phyloP scores from a whole-genome alignment of 805 yeast genomes.

The Cephaloascus fragrans region DNA sequence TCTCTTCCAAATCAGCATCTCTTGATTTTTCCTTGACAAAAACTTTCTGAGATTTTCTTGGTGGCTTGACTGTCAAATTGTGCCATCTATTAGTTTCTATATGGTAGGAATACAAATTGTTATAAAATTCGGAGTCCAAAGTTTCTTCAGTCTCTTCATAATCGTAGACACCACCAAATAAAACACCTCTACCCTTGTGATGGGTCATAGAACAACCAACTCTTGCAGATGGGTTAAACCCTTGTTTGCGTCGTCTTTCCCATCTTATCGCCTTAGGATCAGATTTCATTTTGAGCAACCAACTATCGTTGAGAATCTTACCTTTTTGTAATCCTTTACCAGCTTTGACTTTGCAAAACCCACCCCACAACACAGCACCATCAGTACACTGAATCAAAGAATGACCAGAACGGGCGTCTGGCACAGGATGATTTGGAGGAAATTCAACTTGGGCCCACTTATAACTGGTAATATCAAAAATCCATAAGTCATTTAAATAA shows the following conservation, averaged over 20 bases:
- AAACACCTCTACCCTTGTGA: constrained; percentile 85
- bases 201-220: constrained; percentile 89
- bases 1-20: constrained; percentile 75
- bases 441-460: constrained; percentile 89
- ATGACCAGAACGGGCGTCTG: constrained; percentile 93
- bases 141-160: constrained; percentile 93
- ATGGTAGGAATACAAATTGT: constrained; percentile 73
- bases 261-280: constrained; percentile 72
- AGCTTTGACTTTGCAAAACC: constrained; percentile 88
- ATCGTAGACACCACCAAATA: constrained; percentile 95
- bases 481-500: constrained; percentile 81
- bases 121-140: constrained; percentile 75
- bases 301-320: constrained; percentile 74
- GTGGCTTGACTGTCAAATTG: constrained; percentile 52
- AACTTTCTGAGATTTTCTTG: constrained; percentile 37
- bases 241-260: constrained; percentile 86
- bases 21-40: constrained; percentile 39
- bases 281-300: constrained; percentile 81
- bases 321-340: constrained; percentile 86
- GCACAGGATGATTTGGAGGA: constrained; percentile 69
- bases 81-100: constrained; percentile 87
- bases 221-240: constrained; percentile 84
- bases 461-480: constrained; percentile 79
- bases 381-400: constrained; percentile 62
- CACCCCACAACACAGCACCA: constrained; percentile 86